Evolutionary conservation across 768 basidiomycete species (phyloP), one percentile per base, ranked within the genome.

Genomic region (Collybia mongolica): DNA sequence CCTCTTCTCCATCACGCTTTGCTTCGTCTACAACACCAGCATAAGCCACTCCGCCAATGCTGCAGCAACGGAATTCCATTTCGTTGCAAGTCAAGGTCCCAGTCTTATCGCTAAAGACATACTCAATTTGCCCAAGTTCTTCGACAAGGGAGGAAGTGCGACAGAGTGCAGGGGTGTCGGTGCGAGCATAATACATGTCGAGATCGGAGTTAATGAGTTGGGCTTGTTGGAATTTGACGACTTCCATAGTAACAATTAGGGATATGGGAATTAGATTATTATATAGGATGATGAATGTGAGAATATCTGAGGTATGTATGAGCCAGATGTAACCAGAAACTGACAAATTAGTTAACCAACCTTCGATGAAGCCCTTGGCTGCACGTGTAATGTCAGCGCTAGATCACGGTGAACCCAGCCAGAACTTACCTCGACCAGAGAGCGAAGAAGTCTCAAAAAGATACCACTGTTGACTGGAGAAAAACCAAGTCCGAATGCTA

Each of bases 181-280:
- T 97, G 51, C 75, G 84, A 9, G 88, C 83, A 66, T 98, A 88
- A 70, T 99, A 99, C 96, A 99, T 98, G 72, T 99, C 97, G 44
- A 96, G 82, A 68, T 96, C 97, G 20, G 83, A 93, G 67, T 98
- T 99, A 76, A 99, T 99, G 46, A 98, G 80, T 29, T 91, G 88
- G 1, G 97, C 95, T 72, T 98, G 97, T 66, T 97, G 94, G 62
- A 88, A 98, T 67, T 98, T 98, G 72, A 99, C 97, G 28, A 98
- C 90, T 73, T 99, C 97, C 89, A 98, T 98, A 3, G 97, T 98
- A 59, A 99, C 97, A 60, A 98, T 96, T 58, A 99, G 85, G 49
- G 96, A 98, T 61, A 99, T 99, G 3, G 96, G 96, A 53, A 99
- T 98, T 59, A 99, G 80, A 72, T 98, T 99, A 75, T 98, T 98